Conservation (phyloP, 805 yeast genomes). For the Saturnispora kantuleensis region DNA sequence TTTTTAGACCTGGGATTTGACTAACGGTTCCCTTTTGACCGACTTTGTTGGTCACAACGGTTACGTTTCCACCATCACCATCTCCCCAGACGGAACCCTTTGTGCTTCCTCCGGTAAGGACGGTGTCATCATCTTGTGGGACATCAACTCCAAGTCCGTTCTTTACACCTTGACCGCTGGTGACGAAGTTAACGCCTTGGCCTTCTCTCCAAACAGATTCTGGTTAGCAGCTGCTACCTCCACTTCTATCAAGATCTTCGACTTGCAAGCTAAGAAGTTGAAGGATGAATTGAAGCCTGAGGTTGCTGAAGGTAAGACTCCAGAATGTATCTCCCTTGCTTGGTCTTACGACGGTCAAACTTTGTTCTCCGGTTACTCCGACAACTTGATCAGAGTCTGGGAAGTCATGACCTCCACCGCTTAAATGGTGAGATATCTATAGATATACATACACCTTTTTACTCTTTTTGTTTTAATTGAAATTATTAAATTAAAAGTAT, state of each 20-base stretch:
- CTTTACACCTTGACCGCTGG: constrained; percentile 91
- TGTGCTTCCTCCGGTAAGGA: constrained; percentile 99
- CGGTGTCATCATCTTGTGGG: constrained; percentile 98
- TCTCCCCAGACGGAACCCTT: constrained; percentile 99
- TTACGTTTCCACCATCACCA: constrained; percentile 92
- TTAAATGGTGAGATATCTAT: constrained; percentile 17
- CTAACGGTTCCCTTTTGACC: constrained; percentile 66
- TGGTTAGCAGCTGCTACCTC: constrained; percentile 99
- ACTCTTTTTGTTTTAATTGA: constrained; percentile 4
- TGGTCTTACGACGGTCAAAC: constrained; percentile 99
- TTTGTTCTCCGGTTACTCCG: constrained; percentile 99
- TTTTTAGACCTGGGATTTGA: constrained; percentile 84
- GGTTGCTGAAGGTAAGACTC: constrained; percentile 93
- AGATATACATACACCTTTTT: constrained; percentile 4
- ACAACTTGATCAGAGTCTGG: constrained; percentile 99
- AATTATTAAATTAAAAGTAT: too few species aligned
- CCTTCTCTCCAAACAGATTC: constrained; percentile 99
- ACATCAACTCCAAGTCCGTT: constrained; percentile 74
- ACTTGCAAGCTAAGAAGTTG: constrained; percentile 88
- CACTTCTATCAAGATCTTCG: constrained; percentile 95
- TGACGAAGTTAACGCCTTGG: constrained; percentile 95
- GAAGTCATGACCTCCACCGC: constrained; percentile 86
- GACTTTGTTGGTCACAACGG: constrained; percentile 99
- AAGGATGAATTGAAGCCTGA: constrained; percentile 98
- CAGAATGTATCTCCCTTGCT: constrained; percentile 95